phyloP scores from a whole-genome alignment of 495 filamentous ascomycete species.

The Tuber melanosporum region DNA sequence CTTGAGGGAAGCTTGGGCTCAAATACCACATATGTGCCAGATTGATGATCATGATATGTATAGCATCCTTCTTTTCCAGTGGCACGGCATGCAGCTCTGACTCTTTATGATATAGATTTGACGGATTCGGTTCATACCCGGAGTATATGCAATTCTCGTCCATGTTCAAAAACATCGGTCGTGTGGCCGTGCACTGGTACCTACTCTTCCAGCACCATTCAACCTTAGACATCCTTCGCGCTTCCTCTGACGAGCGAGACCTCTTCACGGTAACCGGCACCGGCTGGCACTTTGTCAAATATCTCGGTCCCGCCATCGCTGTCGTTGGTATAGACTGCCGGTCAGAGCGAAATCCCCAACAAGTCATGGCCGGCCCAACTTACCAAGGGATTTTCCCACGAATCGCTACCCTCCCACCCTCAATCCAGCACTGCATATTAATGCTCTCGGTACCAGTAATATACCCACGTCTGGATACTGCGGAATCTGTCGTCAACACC shows the following conservation, averaged over 20 bases:
- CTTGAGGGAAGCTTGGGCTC: conserved; percentile 87
- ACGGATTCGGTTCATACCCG: conserved; percentile 95
- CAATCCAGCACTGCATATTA: conserved; percentile 92
- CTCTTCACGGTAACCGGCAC: conserved; percentile 95
- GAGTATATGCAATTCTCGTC: conserved; percentile 97
- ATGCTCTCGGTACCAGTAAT: conserved; percentile 86
- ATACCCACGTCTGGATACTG: conserved; percentile 84
- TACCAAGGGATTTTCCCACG: conserved; percentile 97
- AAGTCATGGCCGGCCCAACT: conserved; percentile 91
- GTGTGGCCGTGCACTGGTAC: conserved; percentile 97
- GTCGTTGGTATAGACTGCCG: conserved; percentile 85
- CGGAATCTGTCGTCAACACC: conserved; percentile 80
- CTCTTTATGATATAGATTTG: conserved; percentile 58
- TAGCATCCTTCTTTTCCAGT: conserved; percentile 45
- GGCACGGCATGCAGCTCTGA: conserved; percentile 1
- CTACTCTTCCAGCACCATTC: conserved; percentile 99
- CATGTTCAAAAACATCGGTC: conserved; percentile 96
- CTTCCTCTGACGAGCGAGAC: conserved; percentile 75
- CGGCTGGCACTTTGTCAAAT: conserved; percentile 98
- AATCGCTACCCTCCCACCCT: conserved; percentile 80
- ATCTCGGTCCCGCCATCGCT: conserved; percentile 81
- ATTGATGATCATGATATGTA: conserved; percentile 98
- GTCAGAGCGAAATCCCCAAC: conserved; percentile 79
- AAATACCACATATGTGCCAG: conserved; percentile 88
- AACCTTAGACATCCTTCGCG: conserved; percentile 83